phyloP scores from a whole-genome alignment of 495 filamentous ascomycete species.

The Staphylotrichum tortipilum region DNA sequence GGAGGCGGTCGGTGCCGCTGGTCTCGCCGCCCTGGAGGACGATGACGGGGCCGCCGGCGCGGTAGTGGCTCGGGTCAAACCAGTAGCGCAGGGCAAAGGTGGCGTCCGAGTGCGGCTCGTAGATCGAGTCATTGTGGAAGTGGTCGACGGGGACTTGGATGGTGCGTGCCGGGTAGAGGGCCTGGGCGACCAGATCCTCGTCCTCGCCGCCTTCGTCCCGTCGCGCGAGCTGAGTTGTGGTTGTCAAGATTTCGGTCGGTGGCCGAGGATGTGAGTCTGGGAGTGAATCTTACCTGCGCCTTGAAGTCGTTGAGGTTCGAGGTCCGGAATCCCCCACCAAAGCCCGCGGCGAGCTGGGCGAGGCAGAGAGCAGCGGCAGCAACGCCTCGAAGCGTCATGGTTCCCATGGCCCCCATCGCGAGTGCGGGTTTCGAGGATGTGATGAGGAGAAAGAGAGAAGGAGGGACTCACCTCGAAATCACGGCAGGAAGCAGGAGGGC shows the following conservation, averaged over 20 bases:
- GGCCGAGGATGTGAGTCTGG: too few relatives aligned
- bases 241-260: too few relatives aligned
- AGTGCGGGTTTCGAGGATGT: too few relatives aligned
- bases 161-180: constrained; percentile 37
- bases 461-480: too few relatives aligned
- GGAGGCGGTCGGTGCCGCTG: constrained; percentile 44
- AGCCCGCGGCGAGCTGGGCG: constrained; percentile 3
- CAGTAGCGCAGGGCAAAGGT: constrained; percentile 61
- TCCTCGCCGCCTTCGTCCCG: neutral
- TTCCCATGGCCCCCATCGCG: too few relatives aligned
- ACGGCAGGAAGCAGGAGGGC: too few relatives aligned
- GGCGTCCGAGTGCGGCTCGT: constrained; percentile 56
- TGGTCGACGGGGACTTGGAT: constrained; percentile 64
- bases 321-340: constrained; percentile 6
- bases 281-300: constrained; percentile 7
- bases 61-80: constrained; percentile 60
- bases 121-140: constrained; percentile 61
- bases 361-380: constrained; percentile 5
- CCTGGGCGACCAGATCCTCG: neutral
- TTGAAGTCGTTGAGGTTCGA: constrained; percentile 11
- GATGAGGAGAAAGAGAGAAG: neutral
- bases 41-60: constrained; percentile 62
- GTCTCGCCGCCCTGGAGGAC: constrained; percentile 62
- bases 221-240: too few relatives aligned
- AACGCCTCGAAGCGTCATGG: constrained; percentile 11